Conservation (phyloP, 768 basidiomycete genomes). For the button mushroom (Agaricus bisporus) region DNA sequence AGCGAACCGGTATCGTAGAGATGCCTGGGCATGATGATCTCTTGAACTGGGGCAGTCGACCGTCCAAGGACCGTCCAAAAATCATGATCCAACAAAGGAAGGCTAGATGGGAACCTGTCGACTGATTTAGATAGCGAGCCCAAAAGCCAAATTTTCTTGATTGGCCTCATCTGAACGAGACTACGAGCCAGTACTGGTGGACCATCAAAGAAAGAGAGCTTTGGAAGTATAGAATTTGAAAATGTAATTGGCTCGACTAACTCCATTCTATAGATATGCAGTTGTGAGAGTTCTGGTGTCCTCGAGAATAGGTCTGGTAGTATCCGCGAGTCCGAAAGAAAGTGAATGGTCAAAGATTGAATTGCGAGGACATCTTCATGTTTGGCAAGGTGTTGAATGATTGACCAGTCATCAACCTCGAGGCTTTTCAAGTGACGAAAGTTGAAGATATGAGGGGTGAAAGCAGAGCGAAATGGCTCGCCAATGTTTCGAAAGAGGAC, state of each 20-base stretch:
- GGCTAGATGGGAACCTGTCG: neutral
- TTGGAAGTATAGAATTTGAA: neutral
- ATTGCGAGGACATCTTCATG: neutral
- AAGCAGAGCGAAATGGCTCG: neutral
- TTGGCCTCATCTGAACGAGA: neutral
- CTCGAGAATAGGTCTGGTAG: neutral
- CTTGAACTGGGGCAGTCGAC: neutral
- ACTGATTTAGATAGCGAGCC: neutral
- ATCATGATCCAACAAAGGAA: neutral
- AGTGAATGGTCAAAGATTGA: neutral
- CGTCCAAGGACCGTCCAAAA: neutral
- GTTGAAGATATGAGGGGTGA: neutral
- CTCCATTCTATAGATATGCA: conserved; percentile 2
- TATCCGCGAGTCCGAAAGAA: neutral
- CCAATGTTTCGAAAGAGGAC: neutral
- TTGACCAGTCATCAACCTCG: conserved; percentile 2
- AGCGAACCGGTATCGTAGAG: neutral
- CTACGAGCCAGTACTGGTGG: neutral
- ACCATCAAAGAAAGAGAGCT: conserved; percentile 2
- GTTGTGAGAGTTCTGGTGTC: neutral
- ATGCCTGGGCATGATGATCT: conserved; percentile 2
- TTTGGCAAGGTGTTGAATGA: neutral
- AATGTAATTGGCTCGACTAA: neutral
- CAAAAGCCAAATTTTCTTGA: conserved; percentile 1
- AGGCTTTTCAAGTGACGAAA: neutral